Percentiles rank a stretch among this genome's conserved stretches.
Conservation (phyloP, 495 filamentous ascomycete genomes). For the Penicillium samsonianum region DNA sequence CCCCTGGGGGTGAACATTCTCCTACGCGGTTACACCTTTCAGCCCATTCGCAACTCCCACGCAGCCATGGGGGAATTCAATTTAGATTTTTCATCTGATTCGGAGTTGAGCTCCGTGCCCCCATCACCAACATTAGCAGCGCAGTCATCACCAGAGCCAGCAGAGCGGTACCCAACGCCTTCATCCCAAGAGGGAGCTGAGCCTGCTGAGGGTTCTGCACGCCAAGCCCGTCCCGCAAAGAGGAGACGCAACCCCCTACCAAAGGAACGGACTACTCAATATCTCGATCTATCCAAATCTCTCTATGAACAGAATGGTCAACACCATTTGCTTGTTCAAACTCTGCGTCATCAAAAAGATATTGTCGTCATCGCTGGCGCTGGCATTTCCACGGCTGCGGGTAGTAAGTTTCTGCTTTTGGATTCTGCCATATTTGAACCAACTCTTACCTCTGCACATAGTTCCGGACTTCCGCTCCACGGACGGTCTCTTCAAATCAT, state of each 20-base stretch:
- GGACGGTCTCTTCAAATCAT: conserved; percentile 79
- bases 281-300: conserved; percentile 65
- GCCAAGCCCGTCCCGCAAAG: conserved; percentile 68
- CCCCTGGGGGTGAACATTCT: conserved; percentile 10
- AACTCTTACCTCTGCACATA: conserved; percentile 35
- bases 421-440: conserved; percentile 64
- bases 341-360: conserved; percentile 85
- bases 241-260: conserved; percentile 66
- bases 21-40: conserved; percentile 14
- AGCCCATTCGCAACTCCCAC: conserved; percentile 9
- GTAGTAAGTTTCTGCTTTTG: conserved; percentile 65
- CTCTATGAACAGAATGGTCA: conserved; percentile 54
- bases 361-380: conserved; percentile 96
- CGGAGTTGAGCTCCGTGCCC: conserved; percentile 57
- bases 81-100: conserved; percentile 42
- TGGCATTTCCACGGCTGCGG: conserved; percentile 93
- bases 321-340: conserved; percentile 68
- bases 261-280: conserved; percentile 73
- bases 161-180: conserved; percentile 55
- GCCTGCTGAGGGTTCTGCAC: conserved; percentile 43
- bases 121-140: conserved; percentile 29
- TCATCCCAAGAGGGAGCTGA: conserved; percentile 52
- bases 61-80: conserved; percentile 40
- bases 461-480: conserved; percentile 96
- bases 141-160: conserved; percentile 55